Evolutionary conservation across 305 asterid species (phyloP).

Genomic region (Plantago coronopus): DNA sequence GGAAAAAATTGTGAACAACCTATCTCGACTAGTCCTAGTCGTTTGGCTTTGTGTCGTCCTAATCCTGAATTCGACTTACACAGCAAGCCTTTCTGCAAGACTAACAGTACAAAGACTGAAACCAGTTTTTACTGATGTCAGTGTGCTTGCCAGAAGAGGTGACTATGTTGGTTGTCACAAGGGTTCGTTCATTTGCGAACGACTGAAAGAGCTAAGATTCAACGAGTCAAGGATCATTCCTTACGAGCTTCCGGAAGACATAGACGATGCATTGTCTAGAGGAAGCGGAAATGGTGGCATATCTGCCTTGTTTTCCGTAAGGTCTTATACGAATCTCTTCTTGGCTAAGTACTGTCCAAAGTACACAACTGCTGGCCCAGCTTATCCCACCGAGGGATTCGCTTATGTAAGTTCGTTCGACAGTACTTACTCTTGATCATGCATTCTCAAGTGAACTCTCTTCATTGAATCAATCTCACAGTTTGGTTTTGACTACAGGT

Average conservation of each 20-base stretch:
- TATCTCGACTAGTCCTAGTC: constrained; percentile 41
- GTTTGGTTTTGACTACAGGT: constrained; percentile 12
- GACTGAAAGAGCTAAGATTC: constrained; percentile 30
- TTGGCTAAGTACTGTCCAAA: constrained; percentile 32
- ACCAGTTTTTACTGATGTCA: constrained; percentile 27
- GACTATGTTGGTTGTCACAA: constrained; percentile 37
- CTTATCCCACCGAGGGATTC: constrained; percentile 32
- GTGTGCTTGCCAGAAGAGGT: constrained; percentile 28
- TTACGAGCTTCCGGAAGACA: constrained; percentile 28
- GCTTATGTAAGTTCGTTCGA: constrained; percentile 45
- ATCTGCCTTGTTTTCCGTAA: constrained; percentile 30
- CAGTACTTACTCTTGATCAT: constrained; percentile 19
- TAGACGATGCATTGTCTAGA: constrained; percentile 29
- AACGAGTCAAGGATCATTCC: constrained; percentile 29
- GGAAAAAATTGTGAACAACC: constrained; percentile 30
- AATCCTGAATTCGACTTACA: constrained; percentile 50
- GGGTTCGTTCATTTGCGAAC: constrained; percentile 37
- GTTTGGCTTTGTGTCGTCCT: constrained; percentile 48
- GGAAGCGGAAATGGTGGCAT: constrained; percentile 40
- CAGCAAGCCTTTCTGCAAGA: constrained; percentile 49
- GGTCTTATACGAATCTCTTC: constrained; percentile 37
- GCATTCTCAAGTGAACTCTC: constrained; percentile 20
- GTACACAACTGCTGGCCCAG: constrained; percentile 34
- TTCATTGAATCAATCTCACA: neutral
- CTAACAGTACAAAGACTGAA: constrained; percentile 30